Conservation (phyloP, 2,329 filamentous ascomycete genomes). For the Huntiella decipiens region DNA sequence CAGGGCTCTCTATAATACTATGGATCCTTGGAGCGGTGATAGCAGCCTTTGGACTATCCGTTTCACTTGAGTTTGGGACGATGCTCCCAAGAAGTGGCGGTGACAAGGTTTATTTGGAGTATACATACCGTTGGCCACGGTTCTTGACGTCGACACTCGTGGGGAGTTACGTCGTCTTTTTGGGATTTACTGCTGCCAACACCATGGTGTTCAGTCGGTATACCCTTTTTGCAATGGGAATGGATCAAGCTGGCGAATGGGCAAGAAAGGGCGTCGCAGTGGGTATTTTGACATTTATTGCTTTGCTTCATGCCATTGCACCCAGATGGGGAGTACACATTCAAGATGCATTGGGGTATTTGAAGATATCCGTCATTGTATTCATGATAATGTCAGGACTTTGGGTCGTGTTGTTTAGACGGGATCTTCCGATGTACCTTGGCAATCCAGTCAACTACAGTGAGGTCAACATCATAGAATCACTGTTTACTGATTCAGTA, state of each 20-base stretch:
- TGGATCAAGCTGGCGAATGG: constrained; percentile 23
- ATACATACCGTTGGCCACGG: constrained; percentile 42
- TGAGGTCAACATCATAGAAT: background rate
- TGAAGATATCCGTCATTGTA: constrained; percentile 39
- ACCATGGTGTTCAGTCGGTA: constrained; percentile 53
- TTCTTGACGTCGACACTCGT: constrained; percentile 46
- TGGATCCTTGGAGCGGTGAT: constrained; percentile 46
- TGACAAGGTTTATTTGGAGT: constrained; percentile 53
- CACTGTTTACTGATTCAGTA: constrained; percentile 43
- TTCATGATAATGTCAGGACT: constrained; percentile 44
- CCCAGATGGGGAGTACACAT: constrained; percentile 37
- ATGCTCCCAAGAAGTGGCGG: constrained; percentile 54
- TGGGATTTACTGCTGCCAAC: constrained; percentile 51
- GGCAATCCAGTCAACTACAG: background rate
- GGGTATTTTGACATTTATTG: constrained; percentile 35
- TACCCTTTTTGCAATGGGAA: constrained; percentile 36
- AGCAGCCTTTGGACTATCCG: constrained; percentile 39
- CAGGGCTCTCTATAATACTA: constrained; percentile 40
- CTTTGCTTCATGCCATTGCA: constrained; percentile 38
- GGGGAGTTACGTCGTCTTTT: constrained; percentile 41
- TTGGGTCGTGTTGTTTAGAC: constrained; percentile 33
- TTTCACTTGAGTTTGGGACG: constrained; percentile 48
- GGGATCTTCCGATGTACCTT: background rate
- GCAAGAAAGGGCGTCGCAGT: constrained; percentile 37
- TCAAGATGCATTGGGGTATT: constrained; percentile 42